Evolutionary conservation across 805 yeast species (phyloP).

Genomic region (Cyberlindnera amylophila): DNA sequence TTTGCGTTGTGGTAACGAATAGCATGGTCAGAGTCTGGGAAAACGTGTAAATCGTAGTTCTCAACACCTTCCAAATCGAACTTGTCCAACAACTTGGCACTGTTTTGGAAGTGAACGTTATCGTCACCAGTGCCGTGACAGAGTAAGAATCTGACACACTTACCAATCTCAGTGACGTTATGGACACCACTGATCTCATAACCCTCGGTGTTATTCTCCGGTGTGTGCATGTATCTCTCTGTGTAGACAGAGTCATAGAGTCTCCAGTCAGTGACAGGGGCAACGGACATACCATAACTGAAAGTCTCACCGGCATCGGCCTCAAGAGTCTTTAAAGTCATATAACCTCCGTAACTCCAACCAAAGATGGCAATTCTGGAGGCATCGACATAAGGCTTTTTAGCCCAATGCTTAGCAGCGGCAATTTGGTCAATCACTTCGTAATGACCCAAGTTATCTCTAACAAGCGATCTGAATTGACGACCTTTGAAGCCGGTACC

Average conservation of each 20-base stretch:
- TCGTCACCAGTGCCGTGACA: conserved; percentile 99
- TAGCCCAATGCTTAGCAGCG: conserved; percentile 73
- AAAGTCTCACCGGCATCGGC: conserved; percentile 71
- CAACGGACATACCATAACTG: conserved; percentile 90
- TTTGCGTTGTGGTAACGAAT: conserved; percentile 72
- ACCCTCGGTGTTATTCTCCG: conserved; percentile 61
- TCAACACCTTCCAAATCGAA: conserved; percentile 71
- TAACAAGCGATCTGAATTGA: conserved; percentile 69
- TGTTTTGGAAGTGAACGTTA: conserved; percentile 92
- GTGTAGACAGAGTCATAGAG: conserved; percentile 91
- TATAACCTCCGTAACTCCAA: conserved; percentile 96
- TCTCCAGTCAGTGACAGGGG: conserved; percentile 95
- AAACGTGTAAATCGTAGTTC: conserved; percentile 74
- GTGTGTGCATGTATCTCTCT: conserved; percentile 90
- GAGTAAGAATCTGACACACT: conserved; percentile 64
- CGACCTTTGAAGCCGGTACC: conserved; percentile 93
- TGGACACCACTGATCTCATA: conserved; percentile 56
- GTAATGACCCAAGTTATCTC: conserved; percentile 75
- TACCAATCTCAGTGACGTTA: conserved; percentile 51
- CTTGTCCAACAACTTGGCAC: conserved; percentile 71
- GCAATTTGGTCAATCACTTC: conserved; percentile 86
- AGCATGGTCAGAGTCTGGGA: conserved; percentile 79
- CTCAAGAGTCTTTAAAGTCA: conserved; percentile 87
- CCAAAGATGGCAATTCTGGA: conserved; percentile 87
- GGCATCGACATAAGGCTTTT: conserved; percentile 60